Evolutionary conservation across 768 basidiomycete genomes (phyloP).

Genomic region (Boletus fagicola): DNA sequence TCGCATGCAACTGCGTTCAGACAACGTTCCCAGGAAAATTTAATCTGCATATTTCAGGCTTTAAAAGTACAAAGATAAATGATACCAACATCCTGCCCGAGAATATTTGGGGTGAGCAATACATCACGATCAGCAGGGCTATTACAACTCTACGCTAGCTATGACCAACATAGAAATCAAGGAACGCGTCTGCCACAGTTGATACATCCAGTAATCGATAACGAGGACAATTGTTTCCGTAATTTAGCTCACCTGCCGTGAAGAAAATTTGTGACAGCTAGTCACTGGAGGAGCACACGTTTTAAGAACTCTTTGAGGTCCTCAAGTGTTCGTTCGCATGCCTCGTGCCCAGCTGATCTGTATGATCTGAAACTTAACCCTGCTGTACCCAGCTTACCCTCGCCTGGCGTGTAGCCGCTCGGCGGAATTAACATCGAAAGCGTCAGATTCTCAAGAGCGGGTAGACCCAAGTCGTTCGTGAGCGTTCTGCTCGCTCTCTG

Average conservation of each 20-base stretch:
- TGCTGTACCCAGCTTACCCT: constrained; percentile 21
- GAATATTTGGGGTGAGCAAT: background rate
- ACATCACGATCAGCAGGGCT: background rate
- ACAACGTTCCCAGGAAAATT: background rate
- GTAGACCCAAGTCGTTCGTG: constrained; percentile 50
- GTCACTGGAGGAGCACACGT: constrained; percentile 45
- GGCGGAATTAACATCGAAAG: constrained; percentile 32
- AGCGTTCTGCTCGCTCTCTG: constrained; percentile 57
- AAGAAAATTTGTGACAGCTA: background rate
- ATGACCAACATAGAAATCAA: background rate
- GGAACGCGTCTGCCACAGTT: background rate
- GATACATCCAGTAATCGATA: background rate
- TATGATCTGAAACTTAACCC: constrained; percentile 73
- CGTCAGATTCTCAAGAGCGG: constrained; percentile 35
- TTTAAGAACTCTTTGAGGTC: constrained; percentile 73
- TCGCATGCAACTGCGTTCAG: background rate
- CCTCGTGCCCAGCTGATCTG: constrained; percentile 63
- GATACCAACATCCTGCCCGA: background rate
- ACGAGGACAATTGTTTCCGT: background rate
- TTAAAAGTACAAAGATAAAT: constrained; percentile 3
- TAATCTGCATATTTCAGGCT: background rate
- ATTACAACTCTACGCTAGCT: background rate
- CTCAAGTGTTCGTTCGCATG: constrained; percentile 60
- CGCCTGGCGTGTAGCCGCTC: constrained; percentile 20
- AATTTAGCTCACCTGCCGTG: background rate